These are phyloP conservation scores for Aspergillus pseudoglaucus DNA, from an alignment of 2,329 filamentous ascomycete species.

Conservation along the genomic window DNA sequence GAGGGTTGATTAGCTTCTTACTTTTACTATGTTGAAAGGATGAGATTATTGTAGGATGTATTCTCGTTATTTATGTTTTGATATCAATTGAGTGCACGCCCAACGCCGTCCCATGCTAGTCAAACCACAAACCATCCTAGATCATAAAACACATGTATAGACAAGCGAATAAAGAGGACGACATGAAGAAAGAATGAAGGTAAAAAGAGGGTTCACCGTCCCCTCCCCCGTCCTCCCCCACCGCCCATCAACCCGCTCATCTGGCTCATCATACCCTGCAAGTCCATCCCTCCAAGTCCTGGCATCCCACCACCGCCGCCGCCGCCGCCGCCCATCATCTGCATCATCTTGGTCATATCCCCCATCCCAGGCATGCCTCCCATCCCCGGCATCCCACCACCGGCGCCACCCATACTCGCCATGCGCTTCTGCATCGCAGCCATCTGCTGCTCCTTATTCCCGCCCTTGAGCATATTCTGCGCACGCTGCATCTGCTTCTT, in stretches of 20 bases:
- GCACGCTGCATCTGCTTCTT: constrained; percentile 97
- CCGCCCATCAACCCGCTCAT: constrained; percentile 60
- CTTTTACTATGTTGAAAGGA: neutral
- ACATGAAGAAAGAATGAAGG: constrained; percentile 7
- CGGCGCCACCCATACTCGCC: constrained; percentile 79
- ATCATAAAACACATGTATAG: constrained; percentile 11
- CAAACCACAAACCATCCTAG: constrained; percentile 1
- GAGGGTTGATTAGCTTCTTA: constrained; percentile 3
- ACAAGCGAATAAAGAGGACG: constrained; percentile 16
- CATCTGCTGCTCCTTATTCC: constrained; percentile 87
- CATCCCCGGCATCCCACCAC: constrained; percentile 50
- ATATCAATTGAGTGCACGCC: constrained; percentile 7
- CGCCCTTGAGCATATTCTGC: constrained; percentile 82
- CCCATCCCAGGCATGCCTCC: constrained; percentile 72
- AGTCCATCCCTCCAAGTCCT: constrained; percentile 49
- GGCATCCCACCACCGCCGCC: constrained; percentile 63
- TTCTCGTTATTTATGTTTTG: neutral
- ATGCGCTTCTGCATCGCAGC: constrained; percentile 95
- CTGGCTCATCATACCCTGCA: constrained; percentile 69
- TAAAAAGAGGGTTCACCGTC: constrained; percentile 16
- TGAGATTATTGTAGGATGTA: neutral
- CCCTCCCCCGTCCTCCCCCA: constrained; percentile 30
- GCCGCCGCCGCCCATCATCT: constrained; percentile 73
- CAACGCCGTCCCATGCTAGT: constrained; percentile 13
- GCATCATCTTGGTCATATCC: constrained; percentile 89